Conservation (phyloP, 495 filamentous ascomycete species). For the Tuber melanosporum region DNA sequence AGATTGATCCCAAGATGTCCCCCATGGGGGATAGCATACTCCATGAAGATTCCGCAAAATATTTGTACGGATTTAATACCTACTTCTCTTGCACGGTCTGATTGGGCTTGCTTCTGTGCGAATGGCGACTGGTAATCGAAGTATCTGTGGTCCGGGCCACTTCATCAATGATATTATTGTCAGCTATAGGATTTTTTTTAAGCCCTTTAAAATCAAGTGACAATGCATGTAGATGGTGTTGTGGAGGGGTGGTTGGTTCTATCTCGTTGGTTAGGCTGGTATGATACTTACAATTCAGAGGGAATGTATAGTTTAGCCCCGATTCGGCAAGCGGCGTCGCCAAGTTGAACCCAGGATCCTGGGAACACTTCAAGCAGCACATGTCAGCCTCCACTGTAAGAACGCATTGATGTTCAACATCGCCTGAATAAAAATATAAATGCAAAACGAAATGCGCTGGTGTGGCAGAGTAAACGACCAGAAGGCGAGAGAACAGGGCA, state of each 20-base stretch:
- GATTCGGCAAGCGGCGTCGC: conserved; percentile 33
- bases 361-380: conserved; percentile 37
- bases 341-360: conserved; percentile 32
- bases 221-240: background rate
- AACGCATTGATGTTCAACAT: conserved; percentile 21
- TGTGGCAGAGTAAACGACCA: conserved; percentile 8
- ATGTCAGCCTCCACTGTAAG: conserved; percentile 31
- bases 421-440: conserved; percentile 20
- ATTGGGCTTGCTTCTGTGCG: conserved; percentile 23
- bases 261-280: background rate
- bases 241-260: background rate
- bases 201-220: background rate
- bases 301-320: conserved; percentile 34
- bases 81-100: conserved; percentile 20
- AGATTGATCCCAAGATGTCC: conserved; percentile 30
- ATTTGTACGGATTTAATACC: conserved; percentile 33
- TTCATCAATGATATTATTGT: background rate
- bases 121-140: conserved; percentile 31
- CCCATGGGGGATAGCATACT: conserved; percentile 24
- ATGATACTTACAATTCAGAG: conserved; percentile 33
- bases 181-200: background rate
- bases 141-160: conserved; percentile 28
- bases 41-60: conserved; percentile 35
- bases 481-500: background rate
- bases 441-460: conserved; percentile 10